Evolutionary conservation across 2,329 filamentous ascomycete genomes (phyloP), one percentile per base, ranked within the genome.

Genomic region (Trichoderma sp.): DNA sequence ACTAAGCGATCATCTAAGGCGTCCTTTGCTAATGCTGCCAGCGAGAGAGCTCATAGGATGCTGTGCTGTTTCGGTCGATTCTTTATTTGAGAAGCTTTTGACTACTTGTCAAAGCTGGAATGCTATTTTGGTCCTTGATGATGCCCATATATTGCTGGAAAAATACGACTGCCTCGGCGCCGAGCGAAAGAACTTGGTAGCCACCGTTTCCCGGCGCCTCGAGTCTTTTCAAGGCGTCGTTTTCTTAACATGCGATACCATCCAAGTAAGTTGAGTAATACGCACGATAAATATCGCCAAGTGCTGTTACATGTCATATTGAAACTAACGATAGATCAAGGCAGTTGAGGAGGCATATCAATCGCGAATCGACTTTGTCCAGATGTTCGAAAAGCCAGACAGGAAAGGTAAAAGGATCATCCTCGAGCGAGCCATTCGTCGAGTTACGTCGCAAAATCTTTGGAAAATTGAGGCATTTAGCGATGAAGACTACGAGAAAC

Each of bases 191-290:
- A 91, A 91, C 0, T 87, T 96, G 0, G 94, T 97, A 64, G 92
- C 90, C 77, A 93, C 97, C 75, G 97, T 97, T 83, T 83, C 97
- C 2, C 89, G 93, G 0, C 85, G 95, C 68, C 84, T 97, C 0
- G 94, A 97, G 79, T 97, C 97, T 78, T 97, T 96, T 81, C 92
- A 96, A 76, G 94, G 94, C 3, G 96, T 97, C 65, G 79, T 97
- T 5, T 96, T 97, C 82, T 80, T 97, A 31, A 97, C 94, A 0
- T 97, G 94, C 2, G 97, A 97, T 77, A 88, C 93, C 1, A 92
- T 96, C 0, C 88, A 91, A 81, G 84, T 85, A 76, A 63, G 79
- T 78, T 33, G 35, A 33, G 31, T n/a, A 27, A 40, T 58, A 21
- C n/a, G 24, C 56, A 16, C 29, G n/a, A n/a, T 33, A n/a, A 10